Conservation (phyloP, 1,284 basidiomycete species). For the Microbotryum lychnidis-dioicae region DNA sequence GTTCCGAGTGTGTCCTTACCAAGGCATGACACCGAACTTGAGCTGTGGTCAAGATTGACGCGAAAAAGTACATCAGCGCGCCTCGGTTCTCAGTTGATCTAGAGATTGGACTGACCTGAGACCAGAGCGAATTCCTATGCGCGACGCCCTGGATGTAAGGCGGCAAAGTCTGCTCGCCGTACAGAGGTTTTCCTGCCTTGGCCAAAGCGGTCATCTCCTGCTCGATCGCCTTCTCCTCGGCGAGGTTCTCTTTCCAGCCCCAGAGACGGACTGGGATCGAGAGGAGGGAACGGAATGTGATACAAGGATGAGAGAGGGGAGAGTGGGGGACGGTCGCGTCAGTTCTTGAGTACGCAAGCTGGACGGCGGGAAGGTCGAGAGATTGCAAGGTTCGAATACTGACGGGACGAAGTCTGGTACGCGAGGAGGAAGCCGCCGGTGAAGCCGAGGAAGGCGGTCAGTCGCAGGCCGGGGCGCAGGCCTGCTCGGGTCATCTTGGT, state of each 20-base stretch:
- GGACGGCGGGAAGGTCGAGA: background rate
- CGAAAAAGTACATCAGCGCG: background rate
- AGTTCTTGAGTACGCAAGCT: slow-evolving; percentile 7
- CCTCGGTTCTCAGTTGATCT: slow-evolving; percentile 5
- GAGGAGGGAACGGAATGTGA: too few species aligned
- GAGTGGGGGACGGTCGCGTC: slow-evolving; percentile 1
- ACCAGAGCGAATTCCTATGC: slow-evolving; percentile 82
- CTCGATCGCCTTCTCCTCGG: slow-evolving; percentile 66
- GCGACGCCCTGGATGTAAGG: slow-evolving; percentile 83
- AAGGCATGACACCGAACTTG: slow-evolving; percentile 55
- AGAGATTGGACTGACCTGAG: slow-evolving; percentile 48
- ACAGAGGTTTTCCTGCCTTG: slow-evolving; percentile 66
- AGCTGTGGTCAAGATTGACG: slow-evolving; percentile 40
- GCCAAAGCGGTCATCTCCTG: slow-evolving; percentile 59
- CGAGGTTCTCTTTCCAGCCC: slow-evolving; percentile 86
- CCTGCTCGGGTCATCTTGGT: slow-evolving; percentile 16
- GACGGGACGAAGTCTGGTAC: slow-evolving; percentile 55
- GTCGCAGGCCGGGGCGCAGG: slow-evolving; percentile 42
- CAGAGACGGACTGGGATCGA: slow-evolving; percentile 72
- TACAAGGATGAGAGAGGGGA: slow-evolving; percentile 5
- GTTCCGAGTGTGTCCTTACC: slow-evolving; percentile 39
- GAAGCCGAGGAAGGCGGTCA: slow-evolving; percentile 57
- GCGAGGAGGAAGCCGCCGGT: slow-evolving; percentile 85
- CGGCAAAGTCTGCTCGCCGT: slow-evolving; percentile 73
- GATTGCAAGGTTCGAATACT: background rate